Evolutionary conservation across 1,284 basidiomycete species (phyloP).

Genomic region (Moesziomyces parantarcticus): DNA sequence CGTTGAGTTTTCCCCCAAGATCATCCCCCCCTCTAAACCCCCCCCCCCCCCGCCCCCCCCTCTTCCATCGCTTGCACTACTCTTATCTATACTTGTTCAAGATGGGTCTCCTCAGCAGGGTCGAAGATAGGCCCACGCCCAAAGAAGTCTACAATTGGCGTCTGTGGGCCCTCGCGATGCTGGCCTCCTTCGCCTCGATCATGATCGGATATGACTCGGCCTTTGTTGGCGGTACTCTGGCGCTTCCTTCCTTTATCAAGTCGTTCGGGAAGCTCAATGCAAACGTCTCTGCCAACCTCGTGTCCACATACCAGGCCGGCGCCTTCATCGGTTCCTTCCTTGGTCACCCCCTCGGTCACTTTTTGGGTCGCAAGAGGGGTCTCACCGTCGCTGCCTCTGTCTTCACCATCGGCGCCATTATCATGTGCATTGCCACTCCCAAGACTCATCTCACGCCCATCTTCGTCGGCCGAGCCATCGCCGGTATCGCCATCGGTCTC

Average conservation of each 20-base stretch:
- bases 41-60: too few relatives aligned
- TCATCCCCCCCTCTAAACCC: too few relatives aligned
- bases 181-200: slow-evolving; percentile 70
- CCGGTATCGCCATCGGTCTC: slow-evolving; percentile 6
- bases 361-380: slow-evolving; percentile 45
- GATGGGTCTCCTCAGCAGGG: slow-evolving; percentile 32
- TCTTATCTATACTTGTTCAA: not conserved
- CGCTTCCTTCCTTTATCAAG: slow-evolving; percentile 70
- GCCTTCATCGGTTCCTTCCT: slow-evolving; percentile 58
- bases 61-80: not conserved
- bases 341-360: slow-evolving; percentile 42
- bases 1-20: not conserved
- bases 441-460: slow-evolving; percentile 48
- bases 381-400: slow-evolving; percentile 48
- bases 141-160: slow-evolving; percentile 72
- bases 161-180: slow-evolving; percentile 69
- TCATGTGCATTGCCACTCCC: slow-evolving; percentile 49
- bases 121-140: slow-evolving; percentile 70
- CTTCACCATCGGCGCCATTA: slow-evolving; percentile 59
- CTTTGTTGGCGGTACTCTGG: slow-evolving; percentile 71
- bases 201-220: slow-evolving; percentile 71
- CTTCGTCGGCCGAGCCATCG: slow-evolving; percentile 58
- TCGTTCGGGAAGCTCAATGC: slow-evolving; percentile 69
- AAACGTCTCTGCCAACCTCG: slow-evolving; percentile 70
- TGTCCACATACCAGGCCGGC: slow-evolving; percentile 71